Conservation (phyloP, 1,284 basidiomycete genomes). For the Puccinia brachypodii region DNA sequence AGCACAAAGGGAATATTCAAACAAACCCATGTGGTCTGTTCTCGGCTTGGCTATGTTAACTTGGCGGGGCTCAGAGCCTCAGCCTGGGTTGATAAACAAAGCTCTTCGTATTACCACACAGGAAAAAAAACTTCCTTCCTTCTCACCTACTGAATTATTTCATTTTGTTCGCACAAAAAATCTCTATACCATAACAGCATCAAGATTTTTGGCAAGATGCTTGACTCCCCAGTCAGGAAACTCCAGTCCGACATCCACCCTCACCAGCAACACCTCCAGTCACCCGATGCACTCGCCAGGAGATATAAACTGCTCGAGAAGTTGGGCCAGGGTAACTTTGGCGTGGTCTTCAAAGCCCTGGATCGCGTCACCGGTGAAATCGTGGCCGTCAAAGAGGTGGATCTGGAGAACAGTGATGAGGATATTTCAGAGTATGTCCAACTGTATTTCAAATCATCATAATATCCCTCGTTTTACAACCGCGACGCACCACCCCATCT, state of each 20-base stretch:
- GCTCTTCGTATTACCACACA: no score
- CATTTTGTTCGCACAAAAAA: no score
- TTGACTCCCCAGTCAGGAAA: constrained; percentile 10
- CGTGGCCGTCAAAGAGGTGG: constrained; percentile 40
- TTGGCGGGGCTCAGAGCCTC: no score
- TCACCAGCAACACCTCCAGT: not conserved
- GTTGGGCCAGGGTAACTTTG: constrained; percentile 45
- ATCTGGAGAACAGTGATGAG: constrained; percentile 43
- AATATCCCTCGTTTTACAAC: not conserved
- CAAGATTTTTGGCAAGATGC: not conserved
- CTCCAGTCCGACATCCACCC: not conserved
- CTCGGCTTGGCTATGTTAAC: no score
- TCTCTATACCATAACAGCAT: not conserved
- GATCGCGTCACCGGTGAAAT: constrained; percentile 42
- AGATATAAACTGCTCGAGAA: constrained; percentile 45
- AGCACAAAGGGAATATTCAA: no score
- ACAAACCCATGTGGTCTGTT: no score
- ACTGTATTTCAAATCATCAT: not conserved
- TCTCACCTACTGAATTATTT: no score
- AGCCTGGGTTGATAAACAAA: no score
- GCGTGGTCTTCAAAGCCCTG: constrained; percentile 39
- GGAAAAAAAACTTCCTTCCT: no score
- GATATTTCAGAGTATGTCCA: constrained; percentile 41
- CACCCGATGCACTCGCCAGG: constrained; percentile 28
- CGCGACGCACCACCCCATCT: not conserved